Percentiles rank a stretch among this genome's conserved stretches.
These are phyloP conservation scores for Plasmodium reichenowi DNA, from an alignment of 169 alveolate genomes.

Conservation along the genomic window DNA sequence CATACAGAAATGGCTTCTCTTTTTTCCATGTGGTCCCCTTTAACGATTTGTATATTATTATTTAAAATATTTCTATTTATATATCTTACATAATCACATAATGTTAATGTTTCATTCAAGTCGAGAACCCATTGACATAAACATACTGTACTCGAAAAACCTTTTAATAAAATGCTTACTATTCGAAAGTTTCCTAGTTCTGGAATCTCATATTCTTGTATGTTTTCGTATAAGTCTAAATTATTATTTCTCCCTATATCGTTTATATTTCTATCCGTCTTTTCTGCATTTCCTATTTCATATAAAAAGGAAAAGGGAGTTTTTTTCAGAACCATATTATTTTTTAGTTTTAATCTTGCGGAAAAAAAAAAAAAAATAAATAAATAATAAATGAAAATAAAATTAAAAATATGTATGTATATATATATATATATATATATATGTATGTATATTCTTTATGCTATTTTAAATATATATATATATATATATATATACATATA, in stretches of 20 bases:
- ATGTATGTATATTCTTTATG: no score
- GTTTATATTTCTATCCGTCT: slow-evolving; percentile 16
- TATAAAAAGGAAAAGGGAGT: slow-evolving; percentile 45
- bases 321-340: slow-evolving; percentile 55
- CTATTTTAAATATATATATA: no score
- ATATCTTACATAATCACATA: slow-evolving; percentile 34
- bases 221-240: slow-evolving; percentile 4
- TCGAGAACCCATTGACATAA: slow-evolving; percentile 70
- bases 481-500: no score
- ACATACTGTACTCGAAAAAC: slow-evolving; percentile 51
- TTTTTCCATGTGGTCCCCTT: not conserved
- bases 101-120: slow-evolving; percentile 4
- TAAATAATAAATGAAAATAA: no score
- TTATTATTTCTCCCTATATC: not conserved
- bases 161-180: slow-evolving; percentile 40
- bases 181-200: slow-evolving; percentile 52
- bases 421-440: no score
- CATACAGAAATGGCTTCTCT: not conserved
- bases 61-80: slow-evolving; percentile 43
- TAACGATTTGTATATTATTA: slow-evolving; percentile 20
- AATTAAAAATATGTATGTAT: no score
- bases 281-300: not conserved
- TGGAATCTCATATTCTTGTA: slow-evolving; percentile 8
- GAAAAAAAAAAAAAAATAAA: not conserved
- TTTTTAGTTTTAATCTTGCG: not conserved